Evolutionary conservation across 306 rosid species (phyloP).

Genomic region (Trifolium pratense): DNA sequence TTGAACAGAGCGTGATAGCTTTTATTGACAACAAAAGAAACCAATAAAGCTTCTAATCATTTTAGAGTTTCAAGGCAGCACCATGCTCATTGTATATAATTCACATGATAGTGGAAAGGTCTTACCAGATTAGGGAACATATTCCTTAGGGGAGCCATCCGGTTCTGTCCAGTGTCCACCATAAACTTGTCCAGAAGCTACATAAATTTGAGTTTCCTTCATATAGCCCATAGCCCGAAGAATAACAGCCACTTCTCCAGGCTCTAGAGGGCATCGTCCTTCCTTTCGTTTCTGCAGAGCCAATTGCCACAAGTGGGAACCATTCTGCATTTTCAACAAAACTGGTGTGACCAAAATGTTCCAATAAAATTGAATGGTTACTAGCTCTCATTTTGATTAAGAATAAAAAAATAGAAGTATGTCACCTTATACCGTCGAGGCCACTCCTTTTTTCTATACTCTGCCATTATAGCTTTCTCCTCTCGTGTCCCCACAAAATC

Average conservation of each 20-base stretch:
- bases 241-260: constrained; percentile 98
- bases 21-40: constrained; percentile 3
- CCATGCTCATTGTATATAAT: constrained; percentile 24
- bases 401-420: constrained; percentile 34
- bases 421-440: constrained; percentile 96
- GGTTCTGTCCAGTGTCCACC: constrained; percentile 99
- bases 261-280: constrained; percentile 98
- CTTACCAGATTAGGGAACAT: constrained; percentile 94
- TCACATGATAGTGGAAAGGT: constrained; percentile 18
- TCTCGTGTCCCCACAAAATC: constrained; percentile 99
- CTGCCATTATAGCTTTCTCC: constrained; percentile 93
- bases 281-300: constrained; percentile 99
- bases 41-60: neutral
- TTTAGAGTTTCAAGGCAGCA: constrained; percentile 19
- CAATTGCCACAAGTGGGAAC: constrained; percentile 98
- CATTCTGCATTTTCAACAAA: constrained; percentile 74
- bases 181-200: constrained; percentile 98
- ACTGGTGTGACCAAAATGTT: constrained; percentile 33
- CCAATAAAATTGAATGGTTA: constrained; percentile 34
- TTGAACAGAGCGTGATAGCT: constrained; percentile 24
- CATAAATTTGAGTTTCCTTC: constrained; percentile 96
- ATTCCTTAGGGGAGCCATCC: constrained; percentile 96
- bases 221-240: constrained; percentile 99
- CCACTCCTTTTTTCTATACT: constrained; percentile 95
- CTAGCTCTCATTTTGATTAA: constrained; percentile 22